phyloP scores from a whole-genome alignment of 164 flowering plant genomes.

The Aristolochia californica region DNA sequence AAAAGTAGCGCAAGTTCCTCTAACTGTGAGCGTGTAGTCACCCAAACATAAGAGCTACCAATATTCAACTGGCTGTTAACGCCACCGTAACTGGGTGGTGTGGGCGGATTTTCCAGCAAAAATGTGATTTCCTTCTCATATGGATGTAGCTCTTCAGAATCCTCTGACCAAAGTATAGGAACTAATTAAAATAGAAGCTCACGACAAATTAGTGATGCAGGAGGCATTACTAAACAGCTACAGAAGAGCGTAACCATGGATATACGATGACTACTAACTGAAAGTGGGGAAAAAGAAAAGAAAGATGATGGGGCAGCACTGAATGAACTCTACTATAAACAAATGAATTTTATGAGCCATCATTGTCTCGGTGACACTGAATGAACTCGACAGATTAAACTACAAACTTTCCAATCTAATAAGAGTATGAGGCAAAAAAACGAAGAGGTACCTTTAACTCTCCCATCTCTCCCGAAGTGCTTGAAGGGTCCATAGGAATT shows the following conservation, averaged over 20 bases:
- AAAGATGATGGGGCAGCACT: no score
- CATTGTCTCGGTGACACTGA: no score
- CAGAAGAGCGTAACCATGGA: no score
- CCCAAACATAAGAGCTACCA: conserved; percentile 52
- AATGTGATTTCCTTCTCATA: conserved; percentile 17
- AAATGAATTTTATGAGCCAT: no score
- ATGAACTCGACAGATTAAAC: background rate
- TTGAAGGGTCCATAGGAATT: conserved; percentile 10
- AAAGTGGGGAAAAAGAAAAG: background rate
- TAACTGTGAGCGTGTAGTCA: conserved; percentile 47
- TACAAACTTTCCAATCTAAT: background rate
- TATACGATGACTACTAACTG: background rate
- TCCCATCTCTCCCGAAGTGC: conserved; percentile 7
- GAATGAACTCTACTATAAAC: no score
- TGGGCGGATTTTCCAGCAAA: conserved; percentile 14
- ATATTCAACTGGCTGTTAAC: conserved; percentile 15
- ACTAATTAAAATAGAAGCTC: background rate
- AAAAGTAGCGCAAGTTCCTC: conserved; percentile 45
- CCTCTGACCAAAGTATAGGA: conserved; percentile 9
- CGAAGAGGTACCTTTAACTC: background rate
- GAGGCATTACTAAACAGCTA: no score
- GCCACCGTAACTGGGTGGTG: background rate
- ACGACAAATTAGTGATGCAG: background rate
- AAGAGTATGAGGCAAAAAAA: background rate
- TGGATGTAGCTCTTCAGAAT: conserved; percentile 13